These are phyloP conservation scores for Mycosphaerelloides madeirae DNA, from an alignment of 2,329 filamentous ascomycete genomes.

Conservation along the genomic window DNA sequence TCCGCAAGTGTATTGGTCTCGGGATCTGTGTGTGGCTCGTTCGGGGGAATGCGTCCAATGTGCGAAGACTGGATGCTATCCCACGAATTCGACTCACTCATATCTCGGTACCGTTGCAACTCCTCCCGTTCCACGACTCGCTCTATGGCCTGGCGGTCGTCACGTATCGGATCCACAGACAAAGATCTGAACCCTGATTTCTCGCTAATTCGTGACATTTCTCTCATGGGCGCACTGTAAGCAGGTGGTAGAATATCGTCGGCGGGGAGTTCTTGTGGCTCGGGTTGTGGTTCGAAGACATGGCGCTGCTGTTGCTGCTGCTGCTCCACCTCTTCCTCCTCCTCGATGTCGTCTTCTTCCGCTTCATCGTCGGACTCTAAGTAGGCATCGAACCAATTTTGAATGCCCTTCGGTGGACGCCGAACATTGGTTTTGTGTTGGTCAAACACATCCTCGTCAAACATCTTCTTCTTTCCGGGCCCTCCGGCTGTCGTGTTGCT, in stretches of 20 bases:
- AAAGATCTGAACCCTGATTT: conserved; percentile 2
- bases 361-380: conserved; percentile 26
- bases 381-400: conserved; percentile 48
- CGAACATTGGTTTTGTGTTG: conserved; percentile 45
- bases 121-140: neutral
- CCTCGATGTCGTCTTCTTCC: conserved; percentile 21
- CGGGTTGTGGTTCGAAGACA: neutral
- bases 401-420: conserved; percentile 44
- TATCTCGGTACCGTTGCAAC: conserved; percentile 1
- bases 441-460: conserved; percentile 39
- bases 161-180: neutral
- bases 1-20: conserved; percentile 6
- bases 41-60: conserved; percentile 5
- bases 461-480: conserved; percentile 14
- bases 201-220: conserved; percentile 8
- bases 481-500: neutral
- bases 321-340: conserved; percentile 13
- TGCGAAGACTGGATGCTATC: conserved; percentile 23
- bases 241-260: conserved; percentile 15
- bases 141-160: conserved; percentile 11
- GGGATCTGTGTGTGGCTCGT: conserved; percentile 1
- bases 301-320: neutral
- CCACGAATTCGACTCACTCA: conserved; percentile 11
- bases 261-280: conserved; percentile 21
- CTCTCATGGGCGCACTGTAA: conserved; percentile 10